Base-by-base conservation (phyloP, 106 monocot species). In the Dioscorea alata region DNA sequence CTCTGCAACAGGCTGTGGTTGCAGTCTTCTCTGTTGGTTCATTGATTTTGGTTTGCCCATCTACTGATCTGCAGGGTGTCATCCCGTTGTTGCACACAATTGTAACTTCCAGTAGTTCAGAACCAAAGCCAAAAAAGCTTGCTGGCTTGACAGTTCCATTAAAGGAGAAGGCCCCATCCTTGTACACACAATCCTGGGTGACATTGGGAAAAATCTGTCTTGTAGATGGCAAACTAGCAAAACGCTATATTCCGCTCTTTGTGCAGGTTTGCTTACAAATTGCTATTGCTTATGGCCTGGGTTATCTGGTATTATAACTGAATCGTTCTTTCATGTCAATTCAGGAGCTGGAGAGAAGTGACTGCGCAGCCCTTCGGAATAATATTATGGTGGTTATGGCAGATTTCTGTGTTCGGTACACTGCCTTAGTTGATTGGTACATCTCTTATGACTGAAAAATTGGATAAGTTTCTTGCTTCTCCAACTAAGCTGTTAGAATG, bases 161-260 rank as follows among this genome's bases (percentile, higher is more conserved):
- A 25, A 85, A 85, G 68, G 82, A 86, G 50, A 68, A 65, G 13
- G 74, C 79, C 33, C 84, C 92, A 65, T 83, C 92, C 52, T 71
- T 97, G 53, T 92, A 87, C 65, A 75, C 85, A 65, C 92, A 97
- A 20, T 87, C 92, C 14, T 97, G 97, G 97, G 87, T 83, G 53
- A 90, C 97, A 72, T 74, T 97, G 89, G 97, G 88, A 50, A 97
- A 97, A 78, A 83, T 97, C 50, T 97, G 97, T 71, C 84, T 97
- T 48, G 85, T 81, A 4, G 92, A 97, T 79, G 89, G 70, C 61
- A 97, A 89, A 79, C 32, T 89, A 42, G 97, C 97, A 24, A 97
- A 92, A 61, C 75, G 80, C 10, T 97, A 97, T 69, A 97, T 92
- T 61, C 97, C 92, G 69, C 78, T 97, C 7, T 97, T 97, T 79